Evolutionary conservation across 148 eudicot genomes (phyloP).

Genomic region (Chenopodium quinoa): DNA sequence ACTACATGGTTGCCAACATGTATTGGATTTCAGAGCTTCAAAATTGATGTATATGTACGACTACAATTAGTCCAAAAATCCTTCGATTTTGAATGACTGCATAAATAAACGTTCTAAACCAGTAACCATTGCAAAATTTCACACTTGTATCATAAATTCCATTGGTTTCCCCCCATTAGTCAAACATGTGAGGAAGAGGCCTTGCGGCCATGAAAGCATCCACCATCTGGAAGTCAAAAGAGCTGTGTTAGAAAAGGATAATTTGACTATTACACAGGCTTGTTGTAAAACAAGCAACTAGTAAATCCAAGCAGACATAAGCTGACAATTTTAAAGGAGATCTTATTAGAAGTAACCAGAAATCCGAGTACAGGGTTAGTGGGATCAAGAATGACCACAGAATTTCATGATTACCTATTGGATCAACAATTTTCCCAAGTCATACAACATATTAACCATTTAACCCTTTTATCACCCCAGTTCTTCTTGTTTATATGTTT

Average conservation of each 20-base stretch:
- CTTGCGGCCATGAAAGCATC: constrained; percentile 94
- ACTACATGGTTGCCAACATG: background rate
- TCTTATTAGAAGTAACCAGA: background rate
- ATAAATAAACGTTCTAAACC: too few relatives aligned
- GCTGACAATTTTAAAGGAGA: background rate
- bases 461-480: background rate
- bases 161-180: constrained; percentile 21
- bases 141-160: background rate
- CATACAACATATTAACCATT: background rate
- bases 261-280: background rate
- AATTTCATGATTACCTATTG: background rate
- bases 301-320: constrained; percentile 6
- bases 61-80: background rate
- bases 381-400: background rate
- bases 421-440: background rate
- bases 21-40: background rate
- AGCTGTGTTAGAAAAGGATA: constrained; percentile 3
- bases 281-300: background rate
- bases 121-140: too few relatives aligned
- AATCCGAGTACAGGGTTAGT: background rate
- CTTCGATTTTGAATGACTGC: too few relatives aligned
- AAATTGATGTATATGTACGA: background rate
- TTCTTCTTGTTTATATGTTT: background rate
- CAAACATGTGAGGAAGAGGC: constrained; percentile 85
- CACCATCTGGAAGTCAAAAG: constrained; percentile 54